phyloP scores from a whole-genome alignment of 306 rosid genomes.

The Arachis stenosperma region DNA sequence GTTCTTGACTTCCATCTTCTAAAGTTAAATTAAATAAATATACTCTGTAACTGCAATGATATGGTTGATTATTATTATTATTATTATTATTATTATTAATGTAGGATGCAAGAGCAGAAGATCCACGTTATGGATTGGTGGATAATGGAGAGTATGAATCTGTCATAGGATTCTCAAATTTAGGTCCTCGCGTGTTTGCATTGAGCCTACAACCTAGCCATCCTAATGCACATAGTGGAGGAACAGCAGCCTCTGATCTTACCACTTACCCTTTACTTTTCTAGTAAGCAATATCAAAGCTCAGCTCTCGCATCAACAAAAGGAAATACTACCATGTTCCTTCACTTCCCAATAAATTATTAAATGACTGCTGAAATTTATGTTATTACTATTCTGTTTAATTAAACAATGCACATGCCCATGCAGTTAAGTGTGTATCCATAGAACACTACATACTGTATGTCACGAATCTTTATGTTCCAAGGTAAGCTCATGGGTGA shows the following conservation, averaged over 20 bases:
- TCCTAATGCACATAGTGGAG: constrained; percentile 49
- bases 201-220: constrained; percentile 58
- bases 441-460: no score
- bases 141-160: constrained; percentile 66
- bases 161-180: constrained; percentile 59
- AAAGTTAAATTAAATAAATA: not conserved
- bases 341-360: constrained; percentile 33
- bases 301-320: not conserved
- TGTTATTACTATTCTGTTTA: constrained; percentile 3
- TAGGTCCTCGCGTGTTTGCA: constrained; percentile 66
- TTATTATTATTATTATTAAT: no score
- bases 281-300: constrained; percentile 26
- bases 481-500: no score
- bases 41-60: constrained; percentile 1
- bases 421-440: not conserved
- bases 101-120: constrained; percentile 69
- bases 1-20: not conserved
- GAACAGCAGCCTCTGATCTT: constrained; percentile 57
- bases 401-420: not conserved
- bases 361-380: no score
- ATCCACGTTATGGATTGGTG: constrained; percentile 59
- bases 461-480: no score
- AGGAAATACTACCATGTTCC: not conserved
- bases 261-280: constrained; percentile 69
- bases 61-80: not conserved